Evolutionary conservation across 345 rosid species (phyloP), one percentile per base, ranked within the genome.

Genomic region (Syzygium aqueum): DNA sequence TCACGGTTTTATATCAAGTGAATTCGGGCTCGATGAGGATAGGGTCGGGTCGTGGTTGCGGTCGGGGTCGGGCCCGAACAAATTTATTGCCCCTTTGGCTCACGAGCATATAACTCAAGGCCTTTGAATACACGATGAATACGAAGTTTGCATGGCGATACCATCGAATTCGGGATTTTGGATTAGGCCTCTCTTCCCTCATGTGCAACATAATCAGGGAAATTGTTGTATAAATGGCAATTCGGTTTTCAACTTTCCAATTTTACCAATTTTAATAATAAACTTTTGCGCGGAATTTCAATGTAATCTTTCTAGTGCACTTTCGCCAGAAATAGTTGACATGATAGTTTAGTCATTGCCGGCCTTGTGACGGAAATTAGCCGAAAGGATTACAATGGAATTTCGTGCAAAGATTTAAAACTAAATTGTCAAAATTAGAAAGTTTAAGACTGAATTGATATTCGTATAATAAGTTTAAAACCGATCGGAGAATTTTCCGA

Each of bases 231-330:
- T 8, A 21, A 3, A 54, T 33, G 49, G 0, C 21, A 33, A 9
- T 73, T 73, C 0, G 3, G 0, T 73, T 0, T 1, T 33, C 1
- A 19, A 33, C 3, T 17, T 8, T 73, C 0, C 2, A 17, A 0
- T 17, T 5, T 33, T 33, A 0, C 9, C 2, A 33, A 33, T 73
- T 73, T 73, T 19, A 10, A 0, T 33, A 0, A 0, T 19, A 33
- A 73, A 33, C 0, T 0, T 30, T 33, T 33, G 1, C 0, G 0
- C 0, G 7, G 9, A 73, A 33, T 19, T 73, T 73, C 2, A 17
- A 33, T 19, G 0, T 1, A 33, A 1, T 33, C 1, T 0, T 67
- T 17, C 0, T 0, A 0, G 2, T 0, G 2, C 8, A 33, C 3
- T 33, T 67, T 67, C 3, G 0, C 0, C 4, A 0, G 0, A 30